Conservation (phyloP, 2,329 filamentous ascomycete species). For the Trichophyton verrucosum region DNA sequence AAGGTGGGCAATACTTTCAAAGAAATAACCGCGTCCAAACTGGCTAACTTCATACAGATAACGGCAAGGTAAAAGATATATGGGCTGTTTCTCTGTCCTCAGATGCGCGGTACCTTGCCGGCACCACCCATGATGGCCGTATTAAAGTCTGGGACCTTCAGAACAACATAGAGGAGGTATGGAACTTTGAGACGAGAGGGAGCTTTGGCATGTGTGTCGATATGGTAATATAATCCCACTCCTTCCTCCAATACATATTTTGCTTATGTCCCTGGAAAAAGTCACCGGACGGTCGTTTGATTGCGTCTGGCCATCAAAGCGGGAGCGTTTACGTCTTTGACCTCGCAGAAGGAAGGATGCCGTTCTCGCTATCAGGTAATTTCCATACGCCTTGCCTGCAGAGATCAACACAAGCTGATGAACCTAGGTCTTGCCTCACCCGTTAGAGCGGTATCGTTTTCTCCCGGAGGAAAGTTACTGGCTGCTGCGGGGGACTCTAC, state of each 20-base stretch:
- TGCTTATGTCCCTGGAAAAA: slow-evolving; percentile 17
- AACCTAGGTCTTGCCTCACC: slow-evolving; percentile 66
- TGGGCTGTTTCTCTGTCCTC: slow-evolving; percentile 83
- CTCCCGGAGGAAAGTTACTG: slow-evolving; percentile 68
- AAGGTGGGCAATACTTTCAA: slow-evolving; percentile 19
- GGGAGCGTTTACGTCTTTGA: slow-evolving; percentile 90
- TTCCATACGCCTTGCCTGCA: neutral
- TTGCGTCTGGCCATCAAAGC: slow-evolving; percentile 85
- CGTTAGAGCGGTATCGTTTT: slow-evolving; percentile 76
- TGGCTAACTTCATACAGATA: slow-evolving; percentile 23
- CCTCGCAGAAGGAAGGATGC: slow-evolving; percentile 72
- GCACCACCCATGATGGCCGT: slow-evolving; percentile 73
- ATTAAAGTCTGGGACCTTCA: slow-evolving; percentile 76
- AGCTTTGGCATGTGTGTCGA: slow-evolving; percentile 86
- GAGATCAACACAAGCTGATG: slow-evolving; percentile 17
- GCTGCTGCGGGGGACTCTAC: slow-evolving; percentile 83
- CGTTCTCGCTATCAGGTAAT: slow-evolving; percentile 71
- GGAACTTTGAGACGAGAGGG: slow-evolving; percentile 81
- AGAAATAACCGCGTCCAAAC: neutral
- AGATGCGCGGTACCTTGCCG: slow-evolving; percentile 73
- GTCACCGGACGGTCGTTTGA: slow-evolving; percentile 66
- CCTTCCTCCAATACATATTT: neutral
- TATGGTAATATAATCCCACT: slow-evolving; percentile 38
- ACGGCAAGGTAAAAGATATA: slow-evolving; percentile 54
- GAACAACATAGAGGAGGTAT: slow-evolving; percentile 49